Evolutionary conservation across 2,329 filamentous ascomycete genomes (phyloP).

Genomic region (Ascochyta rabiei): DNA sequence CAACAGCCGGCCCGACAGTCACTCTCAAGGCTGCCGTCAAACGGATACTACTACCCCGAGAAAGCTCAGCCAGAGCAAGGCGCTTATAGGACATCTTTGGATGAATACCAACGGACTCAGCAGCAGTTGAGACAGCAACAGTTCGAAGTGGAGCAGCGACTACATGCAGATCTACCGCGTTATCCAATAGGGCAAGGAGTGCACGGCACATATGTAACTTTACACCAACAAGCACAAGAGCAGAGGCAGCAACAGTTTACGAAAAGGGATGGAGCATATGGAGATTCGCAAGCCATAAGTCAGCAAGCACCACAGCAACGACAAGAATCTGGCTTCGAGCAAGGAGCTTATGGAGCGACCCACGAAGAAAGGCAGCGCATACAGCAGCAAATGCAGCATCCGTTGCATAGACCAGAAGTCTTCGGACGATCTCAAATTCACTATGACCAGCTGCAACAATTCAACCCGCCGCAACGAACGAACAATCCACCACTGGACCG

Average conservation of each 20-base stretch:
- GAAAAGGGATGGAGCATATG: not conserved
- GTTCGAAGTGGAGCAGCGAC: constrained; percentile 5
- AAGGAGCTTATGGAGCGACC: constrained; percentile 4
- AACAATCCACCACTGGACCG: constrained; percentile 2
- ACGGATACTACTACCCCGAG: constrained; percentile 36
- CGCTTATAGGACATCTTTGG: constrained; percentile 24
- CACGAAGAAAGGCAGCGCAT: constrained; percentile 23
- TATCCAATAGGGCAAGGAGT: constrained; percentile 8
- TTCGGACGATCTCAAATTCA: constrained; percentile 14
- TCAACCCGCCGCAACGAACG: constrained; percentile 10
- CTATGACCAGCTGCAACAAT: constrained; percentile 13
- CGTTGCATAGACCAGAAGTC: constrained; percentile 5
- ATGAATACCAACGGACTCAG: constrained; percentile 17
- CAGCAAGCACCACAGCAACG: constrained; percentile 13
- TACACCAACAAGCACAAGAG: constrained; percentile 8
- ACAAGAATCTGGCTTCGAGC: not conserved
- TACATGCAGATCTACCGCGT: not conserved
- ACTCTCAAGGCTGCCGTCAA: constrained; percentile 20
- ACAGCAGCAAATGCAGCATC: constrained; percentile 16
- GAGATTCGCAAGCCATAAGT: constrained; percentile 6
- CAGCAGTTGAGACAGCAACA: constrained; percentile 15
- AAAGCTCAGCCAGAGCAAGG: constrained; percentile 19
- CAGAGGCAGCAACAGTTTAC: constrained; percentile 9
- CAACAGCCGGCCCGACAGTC: constrained; percentile 13
- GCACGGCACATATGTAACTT: not conserved